A percentile compares a stretch with the other conserved stretches of the same genome.
Evolutionary conservation across 305 asterid species (phyloP).

Genomic region (Rubia balearica): DNA sequence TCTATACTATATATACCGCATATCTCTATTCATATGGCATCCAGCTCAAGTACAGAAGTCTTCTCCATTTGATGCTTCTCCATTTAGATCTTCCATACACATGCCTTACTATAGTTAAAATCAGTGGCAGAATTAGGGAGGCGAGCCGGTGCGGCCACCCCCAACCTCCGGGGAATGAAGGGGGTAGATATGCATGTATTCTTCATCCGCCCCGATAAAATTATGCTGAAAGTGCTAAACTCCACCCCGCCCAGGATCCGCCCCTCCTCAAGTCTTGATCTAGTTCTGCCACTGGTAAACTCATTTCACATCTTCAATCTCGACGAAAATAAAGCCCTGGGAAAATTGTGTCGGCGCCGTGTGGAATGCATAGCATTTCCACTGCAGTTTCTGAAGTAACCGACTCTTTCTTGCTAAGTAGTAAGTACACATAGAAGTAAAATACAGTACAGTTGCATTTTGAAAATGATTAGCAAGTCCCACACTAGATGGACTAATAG

Average conservation of each 20-base stretch:
- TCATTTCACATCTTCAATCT: no score
- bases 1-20: no score
- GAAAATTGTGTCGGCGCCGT: neutral
- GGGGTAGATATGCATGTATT: no score
- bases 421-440: neutral
- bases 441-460: neutral
- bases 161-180: no score
- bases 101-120: constrained; percentile 82
- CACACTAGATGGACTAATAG: neutral
- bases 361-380: neutral
- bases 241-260: no score
- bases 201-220: no score
- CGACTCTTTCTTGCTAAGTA: neutral
- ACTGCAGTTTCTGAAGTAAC: neutral
- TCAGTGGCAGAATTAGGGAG: no score
- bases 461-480: neutral
- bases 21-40: no score
- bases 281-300: no score
- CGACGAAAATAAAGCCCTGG: neutral
- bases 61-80: constrained; percentile 66
- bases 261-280: no score
- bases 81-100: constrained; percentile 78
- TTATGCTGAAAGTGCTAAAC: no score
- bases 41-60: constrained; percentile 36
- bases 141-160: no score